Evolutionary conservation across 768 basidiomycete genomes (phyloP).

Genomic region (Boletus vinaceobasis): DNA sequence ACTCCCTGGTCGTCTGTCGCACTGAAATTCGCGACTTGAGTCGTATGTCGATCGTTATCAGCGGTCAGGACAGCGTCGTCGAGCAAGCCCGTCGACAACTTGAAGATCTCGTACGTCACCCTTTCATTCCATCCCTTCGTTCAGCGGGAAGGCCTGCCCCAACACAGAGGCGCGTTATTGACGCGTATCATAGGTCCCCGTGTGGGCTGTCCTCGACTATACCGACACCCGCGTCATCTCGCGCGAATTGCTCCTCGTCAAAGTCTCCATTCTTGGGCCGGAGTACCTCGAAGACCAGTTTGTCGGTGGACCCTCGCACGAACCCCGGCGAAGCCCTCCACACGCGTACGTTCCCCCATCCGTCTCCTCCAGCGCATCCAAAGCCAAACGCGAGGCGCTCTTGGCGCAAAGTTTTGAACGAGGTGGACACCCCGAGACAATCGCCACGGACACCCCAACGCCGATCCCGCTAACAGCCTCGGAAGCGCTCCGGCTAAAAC

Average conservation of each 20-base stretch:
- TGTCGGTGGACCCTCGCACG: slow-evolving; percentile 78
- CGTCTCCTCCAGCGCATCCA: slow-evolving; percentile 36
- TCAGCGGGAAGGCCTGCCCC: not conserved
- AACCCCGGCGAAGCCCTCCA: slow-evolving; percentile 48
- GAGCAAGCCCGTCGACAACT: slow-evolving; percentile 96
- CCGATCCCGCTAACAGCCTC: slow-evolving; percentile 63
- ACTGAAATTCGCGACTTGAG: slow-evolving; percentile 96
- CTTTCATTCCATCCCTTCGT: not conserved
- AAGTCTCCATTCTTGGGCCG: slow-evolving; percentile 95
- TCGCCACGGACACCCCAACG: slow-evolving; percentile 12
- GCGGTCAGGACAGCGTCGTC: slow-evolving; percentile 95
- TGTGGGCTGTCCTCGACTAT: slow-evolving; percentile 99
- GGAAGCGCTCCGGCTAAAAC: slow-evolving; percentile 85
- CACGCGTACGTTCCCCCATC: not conserved
- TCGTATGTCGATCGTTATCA: slow-evolving; percentile 97
- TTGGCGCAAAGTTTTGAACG: slow-evolving; percentile 80
- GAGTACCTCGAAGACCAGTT: slow-evolving; percentile 96
- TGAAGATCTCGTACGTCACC: slow-evolving; percentile 81
- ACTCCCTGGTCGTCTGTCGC: slow-evolving; percentile 95
- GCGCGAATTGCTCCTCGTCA: slow-evolving; percentile 92
- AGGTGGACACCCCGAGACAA: slow-evolving; percentile 39
- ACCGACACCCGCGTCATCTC: slow-evolving; percentile 88
- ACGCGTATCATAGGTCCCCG: slow-evolving; percentile 69
- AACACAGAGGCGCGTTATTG: not conserved
- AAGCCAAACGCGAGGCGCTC: slow-evolving; percentile 65